A percentile compares a stretch with the other conserved stretches of the same genome.
phyloP scores from a whole-genome alignment of 1,284 basidiomycete genomes.

The Boletus calvinii region DNA sequence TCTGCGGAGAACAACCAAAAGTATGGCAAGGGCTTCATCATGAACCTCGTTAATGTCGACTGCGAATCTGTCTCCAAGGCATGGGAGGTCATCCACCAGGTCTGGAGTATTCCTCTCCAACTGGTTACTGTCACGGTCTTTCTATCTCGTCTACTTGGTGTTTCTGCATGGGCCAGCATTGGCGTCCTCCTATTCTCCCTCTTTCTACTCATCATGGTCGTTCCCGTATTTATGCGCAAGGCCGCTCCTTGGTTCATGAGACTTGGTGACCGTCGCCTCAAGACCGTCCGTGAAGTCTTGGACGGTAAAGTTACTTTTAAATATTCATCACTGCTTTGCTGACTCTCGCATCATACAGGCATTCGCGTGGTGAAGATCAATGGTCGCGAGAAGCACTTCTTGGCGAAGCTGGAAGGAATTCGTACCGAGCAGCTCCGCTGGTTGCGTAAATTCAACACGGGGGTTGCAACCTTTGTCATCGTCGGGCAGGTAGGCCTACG shows the following conservation, averaged over 20 bases:
- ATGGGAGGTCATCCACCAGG: constrained; percentile 29
- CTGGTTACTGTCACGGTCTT: constrained; percentile 22
- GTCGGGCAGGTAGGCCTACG: constrained; percentile 23
- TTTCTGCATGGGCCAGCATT: constrained; percentile 33
- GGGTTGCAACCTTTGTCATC: constrained; percentile 28
- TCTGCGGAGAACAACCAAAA: constrained; percentile 29
- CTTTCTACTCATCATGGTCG: constrained; percentile 31
- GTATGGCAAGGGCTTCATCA: constrained; percentile 28
- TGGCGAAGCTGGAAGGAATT: constrained; percentile 25
- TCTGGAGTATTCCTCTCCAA: constrained; percentile 31
- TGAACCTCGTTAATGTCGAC: constrained; percentile 34
- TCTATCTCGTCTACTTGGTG: constrained; percentile 27
- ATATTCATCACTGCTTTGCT: not conserved
- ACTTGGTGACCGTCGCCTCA: constrained; percentile 30
- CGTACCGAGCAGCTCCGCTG: constrained; percentile 27
- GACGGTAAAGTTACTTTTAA: constrained; percentile 17
- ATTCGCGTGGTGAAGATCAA: constrained; percentile 32
- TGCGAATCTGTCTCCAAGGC: constrained; percentile 31
- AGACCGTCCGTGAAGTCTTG: constrained; percentile 29
- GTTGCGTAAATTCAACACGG: constrained; percentile 31
- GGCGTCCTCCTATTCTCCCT: constrained; percentile 27
- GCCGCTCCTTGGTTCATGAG: constrained; percentile 31
- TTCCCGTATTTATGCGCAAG: constrained; percentile 33
- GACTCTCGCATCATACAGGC: constrained; percentile 9
- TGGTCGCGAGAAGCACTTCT: constrained; percentile 24